Evolutionary conservation across 306 rosid genomes (phyloP), one percentile per base, ranked within the genome.

Genomic region (Gleditsia sinensis): DNA sequence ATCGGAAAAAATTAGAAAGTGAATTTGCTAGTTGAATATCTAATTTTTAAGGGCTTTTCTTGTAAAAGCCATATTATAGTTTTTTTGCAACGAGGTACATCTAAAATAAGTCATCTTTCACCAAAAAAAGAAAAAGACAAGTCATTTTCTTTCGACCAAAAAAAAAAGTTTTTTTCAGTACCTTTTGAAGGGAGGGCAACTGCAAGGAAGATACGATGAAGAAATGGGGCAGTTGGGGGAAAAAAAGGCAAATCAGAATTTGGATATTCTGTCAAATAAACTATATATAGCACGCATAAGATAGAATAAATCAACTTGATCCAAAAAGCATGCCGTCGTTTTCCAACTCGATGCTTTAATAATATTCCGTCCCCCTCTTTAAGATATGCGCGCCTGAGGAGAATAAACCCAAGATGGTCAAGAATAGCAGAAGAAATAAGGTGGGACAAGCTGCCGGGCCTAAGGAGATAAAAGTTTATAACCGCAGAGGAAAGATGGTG

Each of bases 271-370:
- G 48, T 24, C 46, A 61, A 61, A 34, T 36, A 34, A 61, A 61
- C 48, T 61, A 4, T 34, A 9, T 4, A 7, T 9, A 61, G 66
- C 5, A 37, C 5, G 19, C 49, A 34, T 19, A 14, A 62, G 27
- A 37, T 39, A 39, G 33, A 39, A 63, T 63, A 63, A 63, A 63
- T 63, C 49, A 63, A 63, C 51, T 39, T 63, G 69, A 20, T 23
- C 69, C 17, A 37, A 63, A 20, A 39, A 39, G 20, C 19, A 20
- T 12, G 34, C 55, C 1, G 59, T 75, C 20, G 51, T 78, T 83
- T 58, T 63, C 51, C 10, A 21, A 6, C 4, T 61, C 27, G 46
- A 17, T 61, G 67, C 67, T 60, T 21, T 34, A 5, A 30, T 60
- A 59, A 30, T 60, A 59, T 32, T 32, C 66, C 67, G 16, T 9